Base-by-base conservation (phyloP, 176 grass and related monocot genomes). In the Avena insularis region DNA sequence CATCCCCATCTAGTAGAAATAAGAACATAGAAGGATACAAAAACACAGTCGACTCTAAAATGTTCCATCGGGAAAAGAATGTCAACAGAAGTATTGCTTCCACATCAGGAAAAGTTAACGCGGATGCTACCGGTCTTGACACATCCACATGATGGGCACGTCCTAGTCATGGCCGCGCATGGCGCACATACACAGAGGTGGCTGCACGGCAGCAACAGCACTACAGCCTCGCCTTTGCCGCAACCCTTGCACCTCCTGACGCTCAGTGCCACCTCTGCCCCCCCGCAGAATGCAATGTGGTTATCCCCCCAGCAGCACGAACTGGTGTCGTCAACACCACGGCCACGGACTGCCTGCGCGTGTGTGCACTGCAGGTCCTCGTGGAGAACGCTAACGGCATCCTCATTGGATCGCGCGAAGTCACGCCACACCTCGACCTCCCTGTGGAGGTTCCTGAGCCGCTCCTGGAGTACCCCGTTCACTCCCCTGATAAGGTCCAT, bases 291-390 rank as follows among this genome's bases (percentile, higher is more conserved):
- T 36, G 5, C 49, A 0, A 54, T 70, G 9, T 48, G 77, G 71
- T 89, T 84, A 58, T 89, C 91, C 10, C 92, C 89, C 66, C 85
- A 91, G 85, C 89, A 97, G 43, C 91, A 88, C 0, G 95, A 97
- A 80, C 86, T 93, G 19, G 91, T 87, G 16, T 93, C 91, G 13
- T 81, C 89, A 17, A 54, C 38, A 3, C 67, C 60, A 72, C 2
- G 75, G 11, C 43, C 31, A 14, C 1, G 38, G 29, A 79, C 69
- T 3, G 21, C 60, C n/a, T 86, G 80, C 59, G 85, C 31, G 9
- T 82, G 81, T 27, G 81, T 71, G 10, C 89, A 69, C 43, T 88
- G 76, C 10, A 97, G 89, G 58, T 97, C 77, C 14, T 2, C 13
- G 17, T 89, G 86, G 9, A 97, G 85, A 4, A 56, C 84, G 50